Base-by-base conservation (phyloP, 2,329 filamentous ascomycete genomes). In the Pseudogymnoascus sp. region DNA sequence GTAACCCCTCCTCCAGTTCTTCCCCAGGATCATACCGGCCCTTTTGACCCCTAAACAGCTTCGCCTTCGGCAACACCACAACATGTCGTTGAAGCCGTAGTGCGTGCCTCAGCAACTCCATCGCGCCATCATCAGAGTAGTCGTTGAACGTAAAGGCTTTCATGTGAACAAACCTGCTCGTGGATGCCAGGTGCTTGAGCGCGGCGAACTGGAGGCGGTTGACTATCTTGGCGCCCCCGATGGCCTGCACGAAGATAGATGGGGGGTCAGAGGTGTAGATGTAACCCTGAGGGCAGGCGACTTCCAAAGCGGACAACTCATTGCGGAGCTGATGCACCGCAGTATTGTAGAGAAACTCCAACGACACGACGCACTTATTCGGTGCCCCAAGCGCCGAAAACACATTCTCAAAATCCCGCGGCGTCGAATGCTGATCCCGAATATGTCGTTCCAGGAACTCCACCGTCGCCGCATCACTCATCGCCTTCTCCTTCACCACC, bases 251-350 rank as follows among this genome's bases (percentile, higher is more conserved):
- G 31, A 72, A 72, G 7, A 72, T 72, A 3, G 66, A 66, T 5
- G 69, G 64, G 1, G 70, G 70, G 46, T 71, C 66, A 38, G 67
- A 71, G 10, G 68, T 71, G 43, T 70, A 70, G 6, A 71, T 65
- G 35, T 70, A 71, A 8, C 70, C 69, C 40, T 68, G 67, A 8
- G 66, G 64, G 63, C 65, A 69, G 16, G 70, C 41, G 8, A 53
- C 66, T 62, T 71, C 69, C 0, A 72, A 65, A 4, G 67, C 70
- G 11, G 69, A 66, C 28, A 72, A 40, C 61, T 72, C 70, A 43
- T 72, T 72, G 2, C 61, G 38, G 1, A 63, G 60, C 61, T 69
- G 66, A 10, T 72, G 69, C 37, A 68, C 43, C 7, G 69, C 67
- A 2, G 64, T 62, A n/a, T 67, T 68, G 59, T 68, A 68, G 4